Evolutionary conservation across 1,139 yeast genomes (phyloP), one percentile per base, ranked within the genome.

Genomic region (Meyerozyma smithsonii): DNA sequence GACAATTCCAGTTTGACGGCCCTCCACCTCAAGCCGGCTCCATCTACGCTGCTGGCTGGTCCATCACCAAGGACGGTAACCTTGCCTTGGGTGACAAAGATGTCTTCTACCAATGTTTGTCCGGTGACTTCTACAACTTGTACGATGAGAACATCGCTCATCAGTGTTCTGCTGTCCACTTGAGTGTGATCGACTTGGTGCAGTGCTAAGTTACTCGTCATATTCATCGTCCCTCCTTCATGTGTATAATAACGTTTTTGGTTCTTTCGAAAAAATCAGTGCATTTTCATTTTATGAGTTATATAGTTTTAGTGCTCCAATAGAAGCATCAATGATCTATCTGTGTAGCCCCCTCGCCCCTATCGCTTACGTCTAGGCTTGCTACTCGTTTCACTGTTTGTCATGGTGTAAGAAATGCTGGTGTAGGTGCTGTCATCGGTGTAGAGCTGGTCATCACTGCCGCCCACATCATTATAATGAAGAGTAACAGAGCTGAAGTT

Each of bases 21-120:
- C 94, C 92, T 53, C 89, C 90, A 66, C 92, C 92, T 56, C 94
- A 84, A 74, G 90, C 92, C 44, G 94, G 94, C 65, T 75, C 89
- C 53, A 80, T 84, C 65, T 84, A 81, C 66, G 94, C 94, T 58
- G 86, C 80, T 45, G 94, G 94, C 51, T 85, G 94, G 94, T 72
- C 85, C 38, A 65, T 83, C 54, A 72, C 82, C 43, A 54, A 62
- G 42, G 83, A 78, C 41, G 88, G 88, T 53, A 59, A 69, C 70
- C 77, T 85, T 61, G 86, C 87, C 45, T 67, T 84, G 50, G 92
- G 92, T 67, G 67, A 71, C 64, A 58, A 62, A 43, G 74, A 77
- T 47, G 67, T 69, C 49, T 84, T 84, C 81, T 84, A 76, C 78
- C 88, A 83, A 72, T 84, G 94, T 74, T 64, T 74, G 53, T 81